Conservation (phyloP, 2,329 filamentous ascomycete species). For the Tricladium varicosporioides region DNA sequence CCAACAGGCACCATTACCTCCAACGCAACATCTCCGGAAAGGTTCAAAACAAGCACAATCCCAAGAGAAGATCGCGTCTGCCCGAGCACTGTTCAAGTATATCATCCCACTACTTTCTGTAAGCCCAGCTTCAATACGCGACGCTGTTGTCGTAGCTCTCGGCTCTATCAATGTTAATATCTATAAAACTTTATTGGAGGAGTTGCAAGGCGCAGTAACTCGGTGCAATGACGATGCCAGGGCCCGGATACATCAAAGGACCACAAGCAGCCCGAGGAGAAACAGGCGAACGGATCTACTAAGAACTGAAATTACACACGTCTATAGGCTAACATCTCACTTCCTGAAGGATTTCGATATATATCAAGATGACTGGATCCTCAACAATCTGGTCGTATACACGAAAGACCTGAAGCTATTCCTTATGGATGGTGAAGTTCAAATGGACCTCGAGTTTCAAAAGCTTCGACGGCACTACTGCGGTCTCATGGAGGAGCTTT, state of each 20-base stretch:
- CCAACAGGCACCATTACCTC: conserved; percentile 54
- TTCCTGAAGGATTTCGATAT: conserved; percentile 79
- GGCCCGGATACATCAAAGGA: conserved; percentile 80
- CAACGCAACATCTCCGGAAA: conserved; percentile 76
- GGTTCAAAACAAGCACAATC: conserved; percentile 68
- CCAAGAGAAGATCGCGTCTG: conserved; percentile 81
- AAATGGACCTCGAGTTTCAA: conserved; percentile 92
- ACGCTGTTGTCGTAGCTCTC: conserved; percentile 86
- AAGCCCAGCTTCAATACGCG: conserved; percentile 75
- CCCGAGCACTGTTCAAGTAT: conserved; percentile 84
- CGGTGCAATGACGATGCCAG: conserved; percentile 88
- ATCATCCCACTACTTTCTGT: conserved; percentile 84
- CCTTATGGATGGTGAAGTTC: conserved; percentile 89
- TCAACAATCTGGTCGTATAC: conserved; percentile 85
- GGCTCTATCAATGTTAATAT: conserved; percentile 95
- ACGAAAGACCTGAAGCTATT: conserved; percentile 92
- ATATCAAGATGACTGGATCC: conserved; percentile 83
- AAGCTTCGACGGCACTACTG: conserved; percentile 91
- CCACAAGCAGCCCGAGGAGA: conserved; percentile 75
- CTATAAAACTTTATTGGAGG: conserved; percentile 86
- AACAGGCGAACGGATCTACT: conserved; percentile 83
- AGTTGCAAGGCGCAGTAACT: conserved; percentile 80
- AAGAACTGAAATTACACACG: conserved; percentile 91
- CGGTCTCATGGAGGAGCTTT: conserved; percentile 87
- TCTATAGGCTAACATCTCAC: conserved; percentile 90